Evolutionary conservation across 441 rosid species (phyloP).

Genomic region (Corymbia citriodora): DNA sequence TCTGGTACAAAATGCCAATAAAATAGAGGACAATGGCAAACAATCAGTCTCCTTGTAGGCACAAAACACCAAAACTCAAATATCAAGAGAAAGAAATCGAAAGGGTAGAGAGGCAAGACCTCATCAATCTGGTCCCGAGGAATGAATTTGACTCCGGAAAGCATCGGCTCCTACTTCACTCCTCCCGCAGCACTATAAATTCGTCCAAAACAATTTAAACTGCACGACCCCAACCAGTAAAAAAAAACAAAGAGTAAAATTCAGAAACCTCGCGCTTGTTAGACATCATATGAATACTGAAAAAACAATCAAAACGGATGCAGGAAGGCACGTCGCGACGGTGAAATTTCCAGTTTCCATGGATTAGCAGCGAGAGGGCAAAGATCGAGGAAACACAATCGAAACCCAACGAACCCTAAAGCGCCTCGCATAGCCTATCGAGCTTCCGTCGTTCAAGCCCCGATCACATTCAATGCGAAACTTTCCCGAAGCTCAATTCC

Average conservation of each 20-base stretch:
- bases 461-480: background rate
- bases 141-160: slow-evolving; percentile 66
- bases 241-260: background rate
- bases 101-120: slow-evolving; percentile 6
- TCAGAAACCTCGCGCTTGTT: background rate
- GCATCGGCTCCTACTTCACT: slow-evolving; percentile 23
- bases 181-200: background rate
- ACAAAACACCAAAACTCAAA: background rate
- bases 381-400: background rate
- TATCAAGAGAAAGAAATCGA: background rate
- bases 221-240: background rate
- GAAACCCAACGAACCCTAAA: background rate
- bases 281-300: background rate
- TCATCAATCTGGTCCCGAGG: slow-evolving; percentile 56
- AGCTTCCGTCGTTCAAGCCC: background rate
- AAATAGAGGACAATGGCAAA: background rate
- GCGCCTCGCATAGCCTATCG: background rate
- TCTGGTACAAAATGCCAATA: slow-evolving; percentile 18
- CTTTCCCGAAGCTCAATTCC: background rate
- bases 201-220: background rate
- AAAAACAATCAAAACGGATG: background rate
- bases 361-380: background rate
- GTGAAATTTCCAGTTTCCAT: background rate
- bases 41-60: background rate
- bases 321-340: background rate